phyloP scores from a whole-genome alignment of 140 eudicot species.

The Stevia rebaudiana region DNA sequence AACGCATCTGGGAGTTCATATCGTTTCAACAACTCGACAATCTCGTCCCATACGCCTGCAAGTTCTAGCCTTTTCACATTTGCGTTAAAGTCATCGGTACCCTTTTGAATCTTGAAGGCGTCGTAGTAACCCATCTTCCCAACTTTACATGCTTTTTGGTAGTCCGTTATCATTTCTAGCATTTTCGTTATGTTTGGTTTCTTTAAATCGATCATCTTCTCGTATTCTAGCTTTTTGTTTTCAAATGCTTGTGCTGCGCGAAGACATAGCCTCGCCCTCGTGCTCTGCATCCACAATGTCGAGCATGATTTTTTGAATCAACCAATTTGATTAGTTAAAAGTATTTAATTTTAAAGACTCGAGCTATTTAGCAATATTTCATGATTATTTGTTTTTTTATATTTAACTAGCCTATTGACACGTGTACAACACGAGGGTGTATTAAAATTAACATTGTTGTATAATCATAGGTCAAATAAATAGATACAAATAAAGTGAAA shows the following conservation, averaged over 20 bases:
- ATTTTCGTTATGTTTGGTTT: conserved; percentile 31
- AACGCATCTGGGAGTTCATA: conserved; percentile 84
- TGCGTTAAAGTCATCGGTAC: conserved; percentile 53
- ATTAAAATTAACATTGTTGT: too few species aligned
- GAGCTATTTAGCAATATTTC: too few species aligned
- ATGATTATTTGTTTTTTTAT: too few species aligned
- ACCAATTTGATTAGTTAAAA: too few species aligned
- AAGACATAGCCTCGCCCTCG: conserved; percentile 67
- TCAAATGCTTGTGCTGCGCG: conserved; percentile 85
- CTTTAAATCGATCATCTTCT: conserved; percentile 44
- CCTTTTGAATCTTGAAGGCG: conserved; percentile 75
- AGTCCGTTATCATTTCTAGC: conserved; percentile 33
- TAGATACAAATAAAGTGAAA: too few species aligned
- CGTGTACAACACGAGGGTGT: too few species aligned
- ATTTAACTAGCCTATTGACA: too few species aligned
- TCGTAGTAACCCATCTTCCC: conserved; percentile 66
- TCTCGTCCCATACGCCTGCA: conserved; percentile 90
- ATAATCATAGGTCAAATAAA: too few species aligned
- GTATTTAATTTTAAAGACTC: too few species aligned
- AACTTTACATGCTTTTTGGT: conserved; percentile 43
- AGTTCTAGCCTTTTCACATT: conserved; percentile 71
- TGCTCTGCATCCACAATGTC: conserved; percentile 39
- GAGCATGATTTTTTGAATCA: too few species aligned
- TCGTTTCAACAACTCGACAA: conserved; percentile 75
- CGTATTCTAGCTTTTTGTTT: conserved; percentile 52